Base-by-base conservation (phyloP, 192 early-diverging fungal genomes). In the Coemansia sp. region DNA sequence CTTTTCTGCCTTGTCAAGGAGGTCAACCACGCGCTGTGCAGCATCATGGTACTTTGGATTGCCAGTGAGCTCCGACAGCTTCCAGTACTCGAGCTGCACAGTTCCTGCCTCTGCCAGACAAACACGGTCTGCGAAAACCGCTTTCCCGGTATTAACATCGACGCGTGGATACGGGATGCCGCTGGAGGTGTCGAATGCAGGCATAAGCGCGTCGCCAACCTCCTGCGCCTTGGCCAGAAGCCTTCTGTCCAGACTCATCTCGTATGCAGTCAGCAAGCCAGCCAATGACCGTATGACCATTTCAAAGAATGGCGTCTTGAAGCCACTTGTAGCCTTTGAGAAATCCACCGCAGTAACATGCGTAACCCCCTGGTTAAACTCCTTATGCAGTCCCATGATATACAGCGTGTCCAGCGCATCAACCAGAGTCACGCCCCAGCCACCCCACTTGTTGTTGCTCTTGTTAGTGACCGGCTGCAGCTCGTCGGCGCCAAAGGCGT, bases 341-440 rank as follows among this genome's bases (percentile, higher is more conserved):
- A 91, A 92, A 60, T 89, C 77, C 41, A 95, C 83, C 0, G 67
- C 69, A 6, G 71, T 76, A 3, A 94, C 87, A 70, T 88, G 88
- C 0, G 91, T 70, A 65, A 88, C 84, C 0, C 92, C 92, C 53
- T 87, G 74, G 23, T 87, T 70, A 77, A 94, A 98, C 50, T 96
- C 92, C 18, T 88, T 82, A 41, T 85, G 79, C 7, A 98, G 84
- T 23, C 83, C 92, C 93, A 95, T 92, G 52, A 98, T 88, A 44
- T 87, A 87, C 39, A 96, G 81, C 1, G 95, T 95, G 69, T 98
- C 96, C 32, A 98, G 78, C 2, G 91, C 77, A 72, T 98, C 96
- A 57, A 96, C 84, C 44, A 95, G 89, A 3, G 94, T 94, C 60
- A 85, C 75, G 60, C 78, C 78, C 74, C 78, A 85, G 65, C 83